Conservation (phyloP, 2,329 filamentous ascomycete genomes). For the Venturia aucupariae region DNA sequence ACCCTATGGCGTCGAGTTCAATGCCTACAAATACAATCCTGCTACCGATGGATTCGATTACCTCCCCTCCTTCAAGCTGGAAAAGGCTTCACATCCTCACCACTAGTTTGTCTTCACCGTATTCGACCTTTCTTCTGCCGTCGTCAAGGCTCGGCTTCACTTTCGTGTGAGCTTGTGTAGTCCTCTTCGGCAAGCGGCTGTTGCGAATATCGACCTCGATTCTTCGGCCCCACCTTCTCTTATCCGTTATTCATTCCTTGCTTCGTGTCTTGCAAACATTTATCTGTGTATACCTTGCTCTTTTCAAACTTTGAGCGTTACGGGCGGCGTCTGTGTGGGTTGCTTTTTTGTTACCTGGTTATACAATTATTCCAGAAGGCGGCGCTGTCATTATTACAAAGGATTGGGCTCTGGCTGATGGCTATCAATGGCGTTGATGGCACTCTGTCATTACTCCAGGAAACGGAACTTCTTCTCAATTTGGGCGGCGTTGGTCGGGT, state of each 20-base stretch:
- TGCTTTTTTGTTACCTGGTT: background rate
- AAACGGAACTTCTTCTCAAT: background rate
- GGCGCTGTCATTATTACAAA: background rate
- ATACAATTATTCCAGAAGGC: background rate
- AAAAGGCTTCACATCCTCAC: slow-evolving; percentile 13
- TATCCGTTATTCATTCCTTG: background rate
- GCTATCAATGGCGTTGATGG: background rate
- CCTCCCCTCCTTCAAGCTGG: slow-evolving; percentile 53
- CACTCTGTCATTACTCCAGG: slow-evolving; percentile 1
- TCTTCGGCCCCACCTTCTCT: background rate
- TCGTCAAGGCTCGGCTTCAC: background rate
- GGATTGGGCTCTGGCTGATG: background rate
- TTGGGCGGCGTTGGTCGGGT: background rate
- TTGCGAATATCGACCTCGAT: background rate
- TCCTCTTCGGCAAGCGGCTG: background rate
- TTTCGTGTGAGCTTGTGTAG: background rate
- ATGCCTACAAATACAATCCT: slow-evolving; percentile 85
- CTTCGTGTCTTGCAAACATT: background rate
- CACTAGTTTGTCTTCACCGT: background rate
- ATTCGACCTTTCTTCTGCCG: background rate
- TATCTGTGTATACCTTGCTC: background rate
- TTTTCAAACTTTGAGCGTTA: slow-evolving; percentile 1
- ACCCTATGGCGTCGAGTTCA: slow-evolving; percentile 95
- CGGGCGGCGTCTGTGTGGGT: background rate
- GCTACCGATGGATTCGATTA: slow-evolving; percentile 72